Evolutionary conservation across 495 filamentous ascomycete genomes (phyloP).

Genomic region (Aspergillus saccharolyticus): DNA sequence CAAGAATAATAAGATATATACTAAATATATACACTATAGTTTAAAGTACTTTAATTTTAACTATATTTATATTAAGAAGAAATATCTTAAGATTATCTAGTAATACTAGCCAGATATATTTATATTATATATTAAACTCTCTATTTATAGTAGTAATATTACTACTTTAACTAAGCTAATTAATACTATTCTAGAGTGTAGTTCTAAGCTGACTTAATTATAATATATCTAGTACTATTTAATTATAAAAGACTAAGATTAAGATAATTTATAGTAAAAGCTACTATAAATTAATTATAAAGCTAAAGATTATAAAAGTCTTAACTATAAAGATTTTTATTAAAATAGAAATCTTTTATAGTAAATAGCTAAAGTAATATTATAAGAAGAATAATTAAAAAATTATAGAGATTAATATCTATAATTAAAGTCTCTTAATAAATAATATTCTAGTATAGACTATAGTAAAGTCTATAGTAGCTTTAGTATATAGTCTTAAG

Average conservation of each 20-base stretch:
- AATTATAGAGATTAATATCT: too few relatives aligned
- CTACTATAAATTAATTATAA: too few relatives aligned
- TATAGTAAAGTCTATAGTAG: not conserved
- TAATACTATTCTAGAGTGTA: not conserved
- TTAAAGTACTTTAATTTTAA: not conserved
- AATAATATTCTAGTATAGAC: not conserved
- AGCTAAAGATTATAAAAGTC: too few relatives aligned
- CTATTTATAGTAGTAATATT: not conserved
- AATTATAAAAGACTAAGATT: too few relatives aligned
- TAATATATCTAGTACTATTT: not conserved
- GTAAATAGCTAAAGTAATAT: too few relatives aligned
- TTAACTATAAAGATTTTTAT: too few relatives aligned
- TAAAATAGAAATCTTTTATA: too few relatives aligned
- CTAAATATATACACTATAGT: not conserved
- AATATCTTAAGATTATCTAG: not conserved
- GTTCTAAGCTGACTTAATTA: not conserved
- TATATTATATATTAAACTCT: not conserved
- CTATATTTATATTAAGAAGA: not conserved
- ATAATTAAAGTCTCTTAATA: too few relatives aligned
- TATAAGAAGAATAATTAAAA: too few relatives aligned
- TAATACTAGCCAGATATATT: not conserved
- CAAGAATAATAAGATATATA: not conserved
- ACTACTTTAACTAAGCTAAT: too few relatives aligned
- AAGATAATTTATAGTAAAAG: too few relatives aligned
- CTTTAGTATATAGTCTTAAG: not conserved